Evolutionary conservation across 345 rosid species (phyloP), one percentile per base, ranked within the genome.

Genomic region (Rhizophora mangle): DNA sequence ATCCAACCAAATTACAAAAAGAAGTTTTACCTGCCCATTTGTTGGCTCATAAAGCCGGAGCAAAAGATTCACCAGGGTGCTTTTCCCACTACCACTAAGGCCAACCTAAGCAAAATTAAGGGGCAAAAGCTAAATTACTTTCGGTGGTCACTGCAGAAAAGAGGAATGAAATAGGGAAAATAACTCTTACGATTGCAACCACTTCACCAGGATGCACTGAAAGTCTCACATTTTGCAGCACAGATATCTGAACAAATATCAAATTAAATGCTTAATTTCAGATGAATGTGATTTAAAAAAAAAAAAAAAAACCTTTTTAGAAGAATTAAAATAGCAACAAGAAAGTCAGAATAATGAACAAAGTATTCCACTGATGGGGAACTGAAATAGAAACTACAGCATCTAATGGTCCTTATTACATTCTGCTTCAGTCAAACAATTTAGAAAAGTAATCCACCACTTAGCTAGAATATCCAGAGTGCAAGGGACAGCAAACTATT

Each of bases 31-130:
- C 96, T 91, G 95, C 67, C 99, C 97, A 67, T 77, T 58, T 62
- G 88, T 87, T 75, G 99, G 99, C 77, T 89, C 88, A 74, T 91
- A 94, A 52, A 91, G 90, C 64, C 85, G 96, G 49, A 91, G 91
- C 86, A 91, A 78, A 43, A 94, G 93, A 86, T 74, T 91, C 73
- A 94, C 96, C 71, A 94, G 30, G 59, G 97, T 88, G 86, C 99
- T 94, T 74, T 91, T 94, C 76, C 99, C 99, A 77, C 97, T 94
- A 67, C 99, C 99, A 76, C 99, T 94, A 31, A 94, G 95, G 74
- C 99, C 97, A 78, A 85, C 99, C 99, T 94, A 70, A 72, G 67
- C 75, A 78, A 66, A 74, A 71, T 71, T 55, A 65, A 60, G 62
- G 31, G 7, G 47, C 8, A 30, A 29, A 62, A 37, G 30, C 36